A percentile compares a stretch with the other conserved stretches of the same genome.
phyloP scores from a whole-genome alignment of 305 asterid species.

The Nicotiana rustica region DNA sequence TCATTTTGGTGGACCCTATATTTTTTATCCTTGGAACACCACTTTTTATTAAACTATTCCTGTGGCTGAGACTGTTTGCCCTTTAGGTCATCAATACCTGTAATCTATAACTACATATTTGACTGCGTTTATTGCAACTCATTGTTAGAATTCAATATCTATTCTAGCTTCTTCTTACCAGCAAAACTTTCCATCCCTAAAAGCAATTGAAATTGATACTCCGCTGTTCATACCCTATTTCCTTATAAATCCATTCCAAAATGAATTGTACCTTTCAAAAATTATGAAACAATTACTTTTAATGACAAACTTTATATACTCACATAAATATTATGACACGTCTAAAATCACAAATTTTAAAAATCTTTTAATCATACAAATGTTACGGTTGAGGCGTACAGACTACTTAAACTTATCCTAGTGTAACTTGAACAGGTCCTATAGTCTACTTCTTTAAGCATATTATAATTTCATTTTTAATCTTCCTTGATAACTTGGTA shows the following conservation, averaged over 20 bases:
- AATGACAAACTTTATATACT: no score
- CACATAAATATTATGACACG: no score
- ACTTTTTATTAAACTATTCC: neutral
- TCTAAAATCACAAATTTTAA: no score
- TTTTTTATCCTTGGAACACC: slow-evolving; percentile 34
- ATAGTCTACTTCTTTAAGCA: neutral
- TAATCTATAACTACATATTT: slow-evolving; percentile 20
- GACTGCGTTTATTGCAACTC: slow-evolving; percentile 7
- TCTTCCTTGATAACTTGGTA: no score
- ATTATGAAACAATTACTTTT: no score
- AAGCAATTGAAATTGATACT: neutral
- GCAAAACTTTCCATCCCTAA: slow-evolving; percentile 2
- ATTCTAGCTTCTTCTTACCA: slow-evolving; percentile 23
- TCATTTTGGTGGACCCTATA: slow-evolving; percentile 3
- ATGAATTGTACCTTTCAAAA: no score
- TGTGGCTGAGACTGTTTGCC: slow-evolving; percentile 20
- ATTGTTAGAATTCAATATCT: slow-evolving; percentile 17
- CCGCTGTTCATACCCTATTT: no score
- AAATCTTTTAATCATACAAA: no score
- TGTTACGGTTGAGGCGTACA: no score
- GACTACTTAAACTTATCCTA: no score
- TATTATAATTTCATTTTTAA: neutral
- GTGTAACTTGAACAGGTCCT: neutral
- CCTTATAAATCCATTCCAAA: no score
- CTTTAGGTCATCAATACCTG: slow-evolving; percentile 33